Conservation (phyloP, 768 basidiomycete species). For the Tremella fuciformis region DNA sequence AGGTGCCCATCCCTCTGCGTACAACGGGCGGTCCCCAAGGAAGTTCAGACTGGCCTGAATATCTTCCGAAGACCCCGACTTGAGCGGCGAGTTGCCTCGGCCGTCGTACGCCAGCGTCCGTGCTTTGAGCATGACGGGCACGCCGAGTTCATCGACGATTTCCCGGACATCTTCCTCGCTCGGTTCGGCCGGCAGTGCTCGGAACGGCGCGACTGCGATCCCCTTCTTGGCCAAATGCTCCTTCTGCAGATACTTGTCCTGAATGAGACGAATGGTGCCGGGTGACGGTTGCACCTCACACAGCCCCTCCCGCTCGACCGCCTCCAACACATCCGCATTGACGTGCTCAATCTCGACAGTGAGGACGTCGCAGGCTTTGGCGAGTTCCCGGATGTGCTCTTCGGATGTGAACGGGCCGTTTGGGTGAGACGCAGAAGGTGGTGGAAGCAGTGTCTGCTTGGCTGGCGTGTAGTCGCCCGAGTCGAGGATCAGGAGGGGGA, state of each 20-base stretch:
- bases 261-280: conserved; percentile 76
- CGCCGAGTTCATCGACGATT: conserved; percentile 59
- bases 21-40: conserved; percentile 69
- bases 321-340: conserved; percentile 67
- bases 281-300: conserved; percentile 70
- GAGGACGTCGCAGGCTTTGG: conserved; percentile 74
- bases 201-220: conserved; percentile 62
- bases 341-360: conserved; percentile 99
- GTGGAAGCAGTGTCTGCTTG: conserved; percentile 70
- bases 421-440: conserved; percentile 60
- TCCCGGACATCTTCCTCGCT: conserved; percentile 58
- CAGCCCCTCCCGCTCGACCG: conserved; percentile 48
- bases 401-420: conserved; percentile 87
- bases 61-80: conserved; percentile 57
- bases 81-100: conserved; percentile 80
- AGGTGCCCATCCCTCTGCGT: conserved; percentile 90
- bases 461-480: conserved; percentile 76
- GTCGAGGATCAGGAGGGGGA: conserved; percentile 81
- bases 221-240: conserved; percentile 58
- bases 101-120: conserved; percentile 96
- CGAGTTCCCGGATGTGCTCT: conserved; percentile 72
- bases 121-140: conserved; percentile 93
- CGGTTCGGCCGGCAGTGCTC: conserved; percentile 59
- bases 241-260: conserved; percentile 71
- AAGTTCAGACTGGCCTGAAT: conserved; percentile 55